Conservation (phyloP, 2,329 filamentous ascomycete genomes). For the Ascomycota sp. region DNA sequence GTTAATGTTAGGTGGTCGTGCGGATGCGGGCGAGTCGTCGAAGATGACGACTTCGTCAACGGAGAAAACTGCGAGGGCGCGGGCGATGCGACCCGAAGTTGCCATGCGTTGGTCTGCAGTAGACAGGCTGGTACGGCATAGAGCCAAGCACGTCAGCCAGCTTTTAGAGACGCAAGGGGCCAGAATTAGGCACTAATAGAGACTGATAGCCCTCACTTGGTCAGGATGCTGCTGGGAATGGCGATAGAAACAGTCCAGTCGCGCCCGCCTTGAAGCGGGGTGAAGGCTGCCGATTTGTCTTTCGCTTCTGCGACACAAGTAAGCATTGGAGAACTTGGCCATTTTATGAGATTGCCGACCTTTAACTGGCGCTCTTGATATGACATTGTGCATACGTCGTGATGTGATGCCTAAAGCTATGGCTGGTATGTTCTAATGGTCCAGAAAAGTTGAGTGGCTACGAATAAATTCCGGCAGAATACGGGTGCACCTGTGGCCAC, state of each 20-base stretch:
- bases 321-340: not conserved
- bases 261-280: conserved; percentile 38
- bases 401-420: too few relatives aligned
- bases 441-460: too few relatives aligned
- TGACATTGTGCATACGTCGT: conserved; percentile 8
- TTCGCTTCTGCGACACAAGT: conserved; percentile 23
- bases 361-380: conserved; percentile 13
- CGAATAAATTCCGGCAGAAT: conserved; percentile 9
- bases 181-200: too few relatives aligned
- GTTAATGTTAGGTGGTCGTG: conserved; percentile 26
- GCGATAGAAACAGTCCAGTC: conserved; percentile 60
- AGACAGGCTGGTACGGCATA: conserved; percentile 29
- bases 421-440: too few relatives aligned
- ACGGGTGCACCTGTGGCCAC: conserved; percentile 1
- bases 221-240: conserved; percentile 56
- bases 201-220: conserved; percentile 31
- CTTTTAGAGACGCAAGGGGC: not conserved
- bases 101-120: conserved; percentile 58
- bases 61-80: conserved; percentile 63
- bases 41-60: conserved; percentile 73
- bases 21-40: conserved; percentile 39
- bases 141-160: not conserved
- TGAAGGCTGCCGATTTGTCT: conserved; percentile 42
- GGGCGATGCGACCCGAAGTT: conserved; percentile 55
- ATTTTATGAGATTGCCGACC: conserved; percentile 4